Conservation (phyloP, 306 rosid genomes). For the Datisca glomerata region DNA sequence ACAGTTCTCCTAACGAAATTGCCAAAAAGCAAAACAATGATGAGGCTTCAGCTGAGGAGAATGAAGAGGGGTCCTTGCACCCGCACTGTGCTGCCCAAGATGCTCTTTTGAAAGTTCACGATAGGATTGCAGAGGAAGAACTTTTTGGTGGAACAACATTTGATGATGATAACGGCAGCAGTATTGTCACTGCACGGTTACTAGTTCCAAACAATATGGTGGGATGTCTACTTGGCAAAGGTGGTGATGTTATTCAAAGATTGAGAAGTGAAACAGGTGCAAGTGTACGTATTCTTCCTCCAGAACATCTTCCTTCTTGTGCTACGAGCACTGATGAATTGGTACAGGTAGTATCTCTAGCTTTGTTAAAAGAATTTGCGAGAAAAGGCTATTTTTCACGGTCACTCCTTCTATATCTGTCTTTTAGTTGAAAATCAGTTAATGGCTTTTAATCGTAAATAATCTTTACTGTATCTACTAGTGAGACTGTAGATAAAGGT, state of each 20-base stretch:
- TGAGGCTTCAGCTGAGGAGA: constrained; percentile 11
- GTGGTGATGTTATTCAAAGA: constrained; percentile 26
- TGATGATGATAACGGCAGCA: constrained; percentile 18
- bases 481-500: too few relatives aligned
- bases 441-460: too few relatives aligned
- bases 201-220: constrained; percentile 21
- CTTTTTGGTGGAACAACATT: constrained; percentile 15
- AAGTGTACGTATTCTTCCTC: constrained; percentile 22
- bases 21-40: constrained; percentile 2
- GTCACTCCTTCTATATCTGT: too few relatives aligned
- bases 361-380: too few relatives aligned
- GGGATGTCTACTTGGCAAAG: constrained; percentile 28
- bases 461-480: too few relatives aligned
- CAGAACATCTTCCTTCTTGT: constrained; percentile 27
- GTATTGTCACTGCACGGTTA: constrained; percentile 15
- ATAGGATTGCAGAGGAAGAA: constrained; percentile 25
- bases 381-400: too few relatives aligned
- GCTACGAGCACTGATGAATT: constrained; percentile 27
- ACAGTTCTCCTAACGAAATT: constrained; percentile 15
- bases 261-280: constrained; percentile 25
- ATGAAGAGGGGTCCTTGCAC: constrained; percentile 8
- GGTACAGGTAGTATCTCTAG: constrained; percentile 25
- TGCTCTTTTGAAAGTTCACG: constrained; percentile 24
- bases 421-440: too few relatives aligned
- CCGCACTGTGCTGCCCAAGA: constrained; percentile 27